These are phyloP conservation scores for Posidonia oceanica DNA, from an alignment of 116 monocot genomes.

Conservation along the genomic window DNA sequence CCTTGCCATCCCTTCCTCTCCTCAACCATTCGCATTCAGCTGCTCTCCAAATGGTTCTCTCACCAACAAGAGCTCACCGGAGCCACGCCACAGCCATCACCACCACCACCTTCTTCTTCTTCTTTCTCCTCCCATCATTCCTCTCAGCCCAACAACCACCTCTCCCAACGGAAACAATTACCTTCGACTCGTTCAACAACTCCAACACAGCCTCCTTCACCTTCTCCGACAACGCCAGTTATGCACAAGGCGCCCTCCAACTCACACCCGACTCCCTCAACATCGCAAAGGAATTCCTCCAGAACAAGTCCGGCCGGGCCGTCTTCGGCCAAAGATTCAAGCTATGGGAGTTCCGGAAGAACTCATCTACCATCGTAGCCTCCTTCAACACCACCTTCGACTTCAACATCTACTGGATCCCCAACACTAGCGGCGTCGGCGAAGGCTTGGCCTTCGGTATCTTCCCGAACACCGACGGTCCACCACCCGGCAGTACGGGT, in stretches of 20 bases:
- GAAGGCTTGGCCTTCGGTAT: constrained; percentile 71
- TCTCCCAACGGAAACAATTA: background rate
- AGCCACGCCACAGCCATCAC: background rate
- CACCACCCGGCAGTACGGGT: constrained; percentile 33
- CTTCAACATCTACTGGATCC: constrained; percentile 10
- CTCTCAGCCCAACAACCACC: background rate
- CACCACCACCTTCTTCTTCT: constrained; percentile 18
- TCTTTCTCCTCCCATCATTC: background rate
- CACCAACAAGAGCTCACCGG: background rate
- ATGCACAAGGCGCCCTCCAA: constrained; percentile 42
- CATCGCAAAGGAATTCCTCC: constrained; percentile 10
- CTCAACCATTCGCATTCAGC: no score
- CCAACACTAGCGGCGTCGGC: constrained; percentile 15
- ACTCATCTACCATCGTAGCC: background rate
- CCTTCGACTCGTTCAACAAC: constrained; percentile 7
- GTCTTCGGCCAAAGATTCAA: constrained; percentile 24
- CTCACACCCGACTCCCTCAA: constrained; percentile 58
- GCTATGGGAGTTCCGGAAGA: constrained; percentile 17
- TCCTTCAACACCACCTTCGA: constrained; percentile 22
- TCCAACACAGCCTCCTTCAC: constrained; percentile 3
- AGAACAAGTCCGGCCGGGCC: constrained; percentile 58
- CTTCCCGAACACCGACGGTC: constrained; percentile 10
- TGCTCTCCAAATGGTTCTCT: no score
- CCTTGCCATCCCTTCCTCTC: no score
- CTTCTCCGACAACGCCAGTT: background rate